Evolutionary conservation across 2,329 filamentous ascomycete species (phyloP), one percentile per base, ranked within the genome.

Genomic region (Arachnopeziza araneosa): DNA sequence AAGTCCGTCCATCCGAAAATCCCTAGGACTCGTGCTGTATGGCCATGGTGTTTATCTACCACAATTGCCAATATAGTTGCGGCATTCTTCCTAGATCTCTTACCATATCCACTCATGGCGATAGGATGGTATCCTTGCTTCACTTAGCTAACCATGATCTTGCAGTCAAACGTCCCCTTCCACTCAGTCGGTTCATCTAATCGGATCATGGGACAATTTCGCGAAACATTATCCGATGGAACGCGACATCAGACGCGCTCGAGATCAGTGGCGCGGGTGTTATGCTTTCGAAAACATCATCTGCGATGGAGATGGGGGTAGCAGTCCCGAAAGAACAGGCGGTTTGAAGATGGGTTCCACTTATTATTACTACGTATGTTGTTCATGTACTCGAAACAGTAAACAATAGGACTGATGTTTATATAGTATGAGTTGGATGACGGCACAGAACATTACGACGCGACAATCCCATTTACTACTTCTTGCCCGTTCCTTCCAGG

Each of bases 181-280:
- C 56, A 81, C 86, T 64, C 80, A 81, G 64, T 88, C 87, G 52
- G 90, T 97, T 66, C 86, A 90, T 71, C 82, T 97, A 52, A 81
- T 95, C 68, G 93, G 93, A 64, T 96, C 92, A 64, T 98, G 93
- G 93, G 93, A 97, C 78, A 96, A 96, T 78, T 97, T 97, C 76
- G 80, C 82, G 62, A 85, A 83, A 70, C 79, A 85, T 55, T 93
- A 96, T 78, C 79, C 79, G 52, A 92, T 98, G 86, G 85, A 93
- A 73, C 84, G 86, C 68, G 93, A 98, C 76, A 78, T 77, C 64
- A 85, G 89, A 71, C 85, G 89, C 67, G 89, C 90, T 66, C 80
- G 80, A 60, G 85, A 86, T 64, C 85, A 91, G 74, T 97, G 92
- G 92, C 86, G 87, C 70, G 93, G 92, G 51, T 96, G 91, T 73